These are phyloP conservation scores for Paecilomyces variotii DNA, from an alignment of 2,329 filamentous ascomycete genomes.

Conservation along the genomic window DNA sequence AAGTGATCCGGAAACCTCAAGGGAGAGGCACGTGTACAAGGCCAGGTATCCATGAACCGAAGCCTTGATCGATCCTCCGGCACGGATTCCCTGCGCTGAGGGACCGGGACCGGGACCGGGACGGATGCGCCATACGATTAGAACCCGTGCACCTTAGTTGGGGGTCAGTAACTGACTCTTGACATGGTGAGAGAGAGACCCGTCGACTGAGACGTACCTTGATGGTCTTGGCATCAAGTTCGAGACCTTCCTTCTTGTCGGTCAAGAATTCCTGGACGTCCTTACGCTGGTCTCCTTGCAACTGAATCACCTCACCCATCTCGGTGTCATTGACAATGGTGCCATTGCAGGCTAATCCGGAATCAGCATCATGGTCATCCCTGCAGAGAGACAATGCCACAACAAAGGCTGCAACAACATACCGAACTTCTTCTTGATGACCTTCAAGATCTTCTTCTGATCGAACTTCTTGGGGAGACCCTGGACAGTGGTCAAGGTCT, in stretches of 20 bases:
- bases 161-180: slow-evolving; percentile 4
- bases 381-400: neutral
- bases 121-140: slow-evolving; percentile 36
- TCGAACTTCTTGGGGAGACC: slow-evolving; percentile 98
- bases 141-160: slow-evolving; percentile 43
- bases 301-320: slow-evolving; percentile 99
- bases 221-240: slow-evolving; percentile 92
- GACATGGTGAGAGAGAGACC: neutral
- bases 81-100: slow-evolving; percentile 33
- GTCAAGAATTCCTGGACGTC: slow-evolving; percentile 96
- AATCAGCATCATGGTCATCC: slow-evolving; percentile 13
- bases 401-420: slow-evolving; percentile 26
- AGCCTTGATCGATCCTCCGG: slow-evolving; percentile 31
- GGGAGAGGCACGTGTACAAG: slow-evolving; percentile 19
- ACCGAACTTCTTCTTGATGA: slow-evolving; percentile 99
- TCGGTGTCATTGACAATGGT: slow-evolving; percentile 92
- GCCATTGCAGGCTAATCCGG: slow-evolving; percentile 84
- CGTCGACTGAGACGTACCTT: slow-evolving; percentile 53
- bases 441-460: slow-evolving; percentile 99
- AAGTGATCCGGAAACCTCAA: slow-evolving; percentile 23
- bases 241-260: slow-evolving; percentile 90
- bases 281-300: slow-evolving; percentile 98
- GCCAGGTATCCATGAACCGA: slow-evolving; percentile 5
- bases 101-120: slow-evolving; percentile 37
- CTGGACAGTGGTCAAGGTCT: slow-evolving; percentile 99